phyloP scores from a whole-genome alignment of 352 stramenopile species.

The Pythium guiyangense region DNA sequence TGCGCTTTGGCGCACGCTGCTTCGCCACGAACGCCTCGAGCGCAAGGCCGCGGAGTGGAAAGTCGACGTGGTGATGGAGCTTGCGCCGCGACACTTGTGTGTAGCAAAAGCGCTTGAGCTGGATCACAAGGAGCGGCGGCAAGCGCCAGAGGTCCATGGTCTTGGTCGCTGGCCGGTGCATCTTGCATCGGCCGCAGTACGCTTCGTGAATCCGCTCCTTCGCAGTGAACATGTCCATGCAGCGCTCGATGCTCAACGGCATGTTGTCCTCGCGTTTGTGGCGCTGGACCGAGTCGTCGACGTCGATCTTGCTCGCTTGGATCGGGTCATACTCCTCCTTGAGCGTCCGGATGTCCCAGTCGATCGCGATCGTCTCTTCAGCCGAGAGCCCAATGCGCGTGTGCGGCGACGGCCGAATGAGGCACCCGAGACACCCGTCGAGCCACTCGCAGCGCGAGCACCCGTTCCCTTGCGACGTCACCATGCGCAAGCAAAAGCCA shows the following conservation, averaged over 20 bases:
- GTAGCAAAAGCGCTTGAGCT: constrained; percentile 99
- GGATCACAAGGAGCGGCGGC: constrained; percentile 97
- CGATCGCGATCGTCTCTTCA: constrained; percentile 84
- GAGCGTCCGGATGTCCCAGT: constrained; percentile 86
- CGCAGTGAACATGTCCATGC: constrained; percentile 85
- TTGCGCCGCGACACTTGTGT: constrained; percentile 91
- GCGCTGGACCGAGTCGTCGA: constrained; percentile 52
- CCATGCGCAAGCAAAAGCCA: constrained; percentile 80
- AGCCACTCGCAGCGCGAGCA: constrained; percentile 89
- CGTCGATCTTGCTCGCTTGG: constrained; percentile 78
- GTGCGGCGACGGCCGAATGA: constrained; percentile 56
- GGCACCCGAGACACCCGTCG: constrained; percentile 79
- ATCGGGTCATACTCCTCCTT: constrained; percentile 86
- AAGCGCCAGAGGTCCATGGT: constrained; percentile 97
- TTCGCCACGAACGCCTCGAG: constrained; percentile 78
- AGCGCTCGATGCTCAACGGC: constrained; percentile 74
- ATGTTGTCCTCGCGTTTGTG: constrained; percentile 73
- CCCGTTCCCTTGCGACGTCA: constrained; percentile 74
- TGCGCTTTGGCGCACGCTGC: constrained; percentile 36
- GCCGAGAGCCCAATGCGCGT: constrained; percentile 43
- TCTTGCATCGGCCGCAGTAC: constrained; percentile 81
- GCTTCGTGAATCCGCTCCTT: constrained; percentile 79
- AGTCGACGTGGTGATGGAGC: constrained; percentile 95
- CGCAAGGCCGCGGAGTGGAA: constrained; percentile 92
- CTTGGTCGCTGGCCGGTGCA: constrained; percentile 91